Base-by-base conservation (phyloP, 106 monocot genomes). In the Agapanthus africanus region DNA sequence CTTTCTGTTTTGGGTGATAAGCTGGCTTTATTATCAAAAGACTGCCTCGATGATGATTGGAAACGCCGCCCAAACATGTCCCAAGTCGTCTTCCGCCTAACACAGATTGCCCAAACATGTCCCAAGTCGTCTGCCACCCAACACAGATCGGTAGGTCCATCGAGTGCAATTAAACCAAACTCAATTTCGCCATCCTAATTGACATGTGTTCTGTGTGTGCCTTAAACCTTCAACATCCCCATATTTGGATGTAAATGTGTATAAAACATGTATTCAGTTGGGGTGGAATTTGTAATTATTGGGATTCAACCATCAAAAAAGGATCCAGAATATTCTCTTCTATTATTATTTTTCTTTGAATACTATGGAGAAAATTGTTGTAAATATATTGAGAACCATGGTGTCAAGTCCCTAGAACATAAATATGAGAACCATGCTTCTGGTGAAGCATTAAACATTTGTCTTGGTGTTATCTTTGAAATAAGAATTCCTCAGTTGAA, bases 1-100 rank as follows among this genome's bases (percentile, higher is more conserved):
- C n/a, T 52, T 52, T 52, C 25, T 14, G 39, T 19, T 19, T 54
- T n/a, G n/a, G 44, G 69, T 37, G 15, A 35, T 27, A 54, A 23
- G 69, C 51, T 69, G 69, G 50, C 54, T 31, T 22, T 35, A 21
- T 52, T 69, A 54, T 51, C 69, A 18, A 69, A 54, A 22, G 69
- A 69, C 36, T 69, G 69, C 54, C 37, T 51, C 6, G 54, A 52
- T 52, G 50, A 54, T 51, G 69, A 69, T 37, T 69, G 69, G 69
- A 69, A 14, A 69, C 50, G 69, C 13, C n/a, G n/a, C n/a, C n/a
- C n/a, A n/a, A n/a, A n/a, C n/a, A n/a, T n/a, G n/a, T n/a, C n/a
- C n/a, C n/a, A n/a, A n/a, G n/a, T n/a, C n/a, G n/a, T n/a, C n/a
- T n/a, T n/a, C n/a, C n/a, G n/a, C n/a, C n/a, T n/a, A n/a, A n/a